phyloP scores from a whole-genome alignment of 1,139 yeast genomes.

The Saccharomyces hybrid region DNA sequence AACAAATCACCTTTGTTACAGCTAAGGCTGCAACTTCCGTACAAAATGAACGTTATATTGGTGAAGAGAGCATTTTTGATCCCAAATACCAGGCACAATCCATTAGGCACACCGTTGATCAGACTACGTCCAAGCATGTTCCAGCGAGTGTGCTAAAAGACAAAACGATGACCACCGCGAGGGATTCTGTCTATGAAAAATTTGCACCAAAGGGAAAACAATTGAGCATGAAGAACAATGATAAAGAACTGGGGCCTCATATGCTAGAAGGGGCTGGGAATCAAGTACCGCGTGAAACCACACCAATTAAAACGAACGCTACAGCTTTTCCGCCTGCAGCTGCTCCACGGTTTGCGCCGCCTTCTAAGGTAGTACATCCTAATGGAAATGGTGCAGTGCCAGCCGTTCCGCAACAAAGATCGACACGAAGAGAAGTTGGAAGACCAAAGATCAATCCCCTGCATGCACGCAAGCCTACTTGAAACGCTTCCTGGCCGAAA shows the following conservation, averaged over 20 bases:
- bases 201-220: constrained; percentile 31
- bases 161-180: constrained; percentile 17
- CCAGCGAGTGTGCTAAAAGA: constrained; percentile 23
- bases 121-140: constrained; percentile 28
- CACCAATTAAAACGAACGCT: background rate
- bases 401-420: background rate
- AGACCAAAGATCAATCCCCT: constrained; percentile 24
- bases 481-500: background rate
- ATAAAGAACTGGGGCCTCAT: background rate
- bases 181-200: constrained; percentile 22
- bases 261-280: background rate
- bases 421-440: constrained; percentile 27
- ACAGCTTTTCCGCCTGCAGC: constrained; percentile 1
- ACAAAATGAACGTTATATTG: constrained; percentile 21
- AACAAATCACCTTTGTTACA: constrained; percentile 25
- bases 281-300: background rate
- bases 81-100: constrained; percentile 31
- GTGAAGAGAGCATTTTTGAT: constrained; percentile 25
- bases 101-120: constrained; percentile 29
- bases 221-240: constrained; percentile 5
- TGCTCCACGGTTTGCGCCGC: constrained; percentile 21
- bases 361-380: constrained; percentile 21
- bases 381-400: constrained; percentile 10
- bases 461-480: constrained; percentile 9
- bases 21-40: constrained; percentile 28